Evolutionary conservation across 2,329 filamentous ascomycete species (phyloP).

Genomic region (Dactylellina parvicollis): DNA sequence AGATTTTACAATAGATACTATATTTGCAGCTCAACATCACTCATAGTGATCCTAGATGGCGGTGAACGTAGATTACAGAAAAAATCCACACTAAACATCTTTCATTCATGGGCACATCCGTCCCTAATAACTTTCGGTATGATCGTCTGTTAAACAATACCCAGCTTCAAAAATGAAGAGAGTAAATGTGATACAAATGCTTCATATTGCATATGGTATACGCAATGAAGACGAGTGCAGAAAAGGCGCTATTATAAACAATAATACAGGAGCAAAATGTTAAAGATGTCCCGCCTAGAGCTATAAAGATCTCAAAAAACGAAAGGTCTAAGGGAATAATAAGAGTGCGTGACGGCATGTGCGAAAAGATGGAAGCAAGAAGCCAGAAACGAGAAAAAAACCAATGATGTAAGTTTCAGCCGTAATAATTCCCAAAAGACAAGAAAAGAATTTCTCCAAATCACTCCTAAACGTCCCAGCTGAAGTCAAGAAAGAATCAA

Average conservation of each 20-base stretch:
- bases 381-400: conserved; percentile 11
- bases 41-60: too few relatives aligned
- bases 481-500: conserved; percentile 8
- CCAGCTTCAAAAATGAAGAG: too few relatives aligned
- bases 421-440: neutral
- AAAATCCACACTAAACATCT: too few relatives aligned
- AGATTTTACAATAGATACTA: too few relatives aligned
- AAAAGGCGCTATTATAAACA: neutral
- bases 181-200: too few relatives aligned
- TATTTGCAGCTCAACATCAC: too few relatives aligned
- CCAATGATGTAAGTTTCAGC: conserved; percentile 28
- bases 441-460: conserved; percentile 40
- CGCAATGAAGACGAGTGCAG: neutral
- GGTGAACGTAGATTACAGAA: too few relatives aligned
- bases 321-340: neutral
- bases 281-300: neutral
- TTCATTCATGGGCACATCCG: too few relatives aligned
- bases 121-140: too few relatives aligned
- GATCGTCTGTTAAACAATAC: too few relatives aligned
- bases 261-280: neutral
- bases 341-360: neutral
- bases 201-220: too few relatives aligned
- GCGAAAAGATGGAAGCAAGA: neutral
- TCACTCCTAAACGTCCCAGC: conserved; percentile 31
- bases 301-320: neutral